These are phyloP conservation scores for Hyaloperonospora arabidopsidis DNA, from an alignment of 352 stramenopile species.

Conservation along the genomic window DNA sequence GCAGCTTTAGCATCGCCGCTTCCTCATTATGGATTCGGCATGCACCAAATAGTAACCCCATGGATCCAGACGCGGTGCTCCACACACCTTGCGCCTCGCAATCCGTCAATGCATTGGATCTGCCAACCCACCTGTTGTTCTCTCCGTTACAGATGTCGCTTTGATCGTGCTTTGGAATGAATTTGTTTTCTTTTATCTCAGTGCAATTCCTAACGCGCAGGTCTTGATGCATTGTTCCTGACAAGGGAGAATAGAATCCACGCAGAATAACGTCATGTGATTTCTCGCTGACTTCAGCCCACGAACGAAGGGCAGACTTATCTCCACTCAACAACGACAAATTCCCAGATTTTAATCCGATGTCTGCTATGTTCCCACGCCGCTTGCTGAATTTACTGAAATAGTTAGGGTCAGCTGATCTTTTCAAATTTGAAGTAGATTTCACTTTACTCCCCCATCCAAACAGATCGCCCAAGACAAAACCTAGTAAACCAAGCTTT, in stretches of 20 bases:
- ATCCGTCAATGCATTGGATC: conserved; percentile 28
- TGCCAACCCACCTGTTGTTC: conserved; percentile 22
- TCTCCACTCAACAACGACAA: conserved; percentile 26
- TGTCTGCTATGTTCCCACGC: conserved; percentile 45
- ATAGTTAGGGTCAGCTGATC: background rate
- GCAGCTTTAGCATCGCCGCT: conserved; percentile 58
- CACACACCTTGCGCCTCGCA: conserved; percentile 55
- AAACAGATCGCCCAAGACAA: conserved; percentile 69
- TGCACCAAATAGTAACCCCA: conserved; percentile 45
- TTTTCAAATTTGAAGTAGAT: background rate
- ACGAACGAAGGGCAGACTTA: conserved; percentile 34
- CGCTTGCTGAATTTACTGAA: conserved; percentile 21
- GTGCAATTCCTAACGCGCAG: conserved; percentile 29
- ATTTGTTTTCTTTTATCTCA: conserved; percentile 17
- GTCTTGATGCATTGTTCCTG: conserved; percentile 36
- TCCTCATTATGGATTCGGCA: conserved; percentile 59
- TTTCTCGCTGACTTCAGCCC: conserved; percentile 58
- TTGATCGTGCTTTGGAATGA: conserved; percentile 16
- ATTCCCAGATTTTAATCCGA: conserved; percentile 28
- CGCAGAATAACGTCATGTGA: conserved; percentile 53
- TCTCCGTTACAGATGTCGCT: conserved; percentile 23
- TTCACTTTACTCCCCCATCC: conserved; percentile 17
- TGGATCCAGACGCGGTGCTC: conserved; percentile 48
- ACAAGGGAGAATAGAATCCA: conserved; percentile 58
- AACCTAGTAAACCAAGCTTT: conserved; percentile 43